Evolutionary conservation across 139 green algal genomes (phyloP), one percentile per base, ranked within the genome.

Genomic region (Chlorella sorokiniana): DNA sequence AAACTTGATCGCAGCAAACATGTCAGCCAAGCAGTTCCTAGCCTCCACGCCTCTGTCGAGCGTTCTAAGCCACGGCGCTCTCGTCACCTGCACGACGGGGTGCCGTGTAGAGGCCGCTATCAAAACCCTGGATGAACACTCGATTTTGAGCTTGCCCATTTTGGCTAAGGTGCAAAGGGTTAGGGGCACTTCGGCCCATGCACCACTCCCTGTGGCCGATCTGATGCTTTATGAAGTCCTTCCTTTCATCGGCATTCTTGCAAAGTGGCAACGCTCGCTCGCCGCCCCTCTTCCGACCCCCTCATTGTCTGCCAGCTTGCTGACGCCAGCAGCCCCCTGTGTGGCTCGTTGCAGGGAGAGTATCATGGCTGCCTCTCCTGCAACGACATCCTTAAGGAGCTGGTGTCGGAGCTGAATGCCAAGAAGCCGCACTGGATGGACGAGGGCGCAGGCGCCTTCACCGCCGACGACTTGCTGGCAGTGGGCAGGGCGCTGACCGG

Each of bases 401-500:
- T 88, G 31, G 81, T 77, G 54, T 73, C 86, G 69, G 85, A 77
- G 54, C 85, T 88, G 73, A 78, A 86, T 35, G 82, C 87, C 62
- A 78, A 84, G 62, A 72, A 85, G 40, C 33, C 75, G 33, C 86
- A 86, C 72, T 79, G 51, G 51, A 35, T 69, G 51, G 52, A 79
- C 35, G 18, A 29, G 23, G 72, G 72, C 37, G 70, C 70, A 7
- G 10, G 31, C 22, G 25, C 54, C 35, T 68, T 79, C 72, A 56
- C 51, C 25, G 72, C 51, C 25, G 72, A 67, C 11, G 72, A 79
- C 29, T 51, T 79, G 25, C 4, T 54, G 35, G 37, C 23, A 7
- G 38, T 69, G 23, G 72, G 72, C 72, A 67, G 68, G 35, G 51
- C 41, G 51, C 72, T 79, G 51, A 9, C 37, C 16, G 52, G 51